Evolutionary conservation across 495 filamentous ascomycete species (phyloP).

Genomic region (Hyaloscypha bicolor): DNA sequence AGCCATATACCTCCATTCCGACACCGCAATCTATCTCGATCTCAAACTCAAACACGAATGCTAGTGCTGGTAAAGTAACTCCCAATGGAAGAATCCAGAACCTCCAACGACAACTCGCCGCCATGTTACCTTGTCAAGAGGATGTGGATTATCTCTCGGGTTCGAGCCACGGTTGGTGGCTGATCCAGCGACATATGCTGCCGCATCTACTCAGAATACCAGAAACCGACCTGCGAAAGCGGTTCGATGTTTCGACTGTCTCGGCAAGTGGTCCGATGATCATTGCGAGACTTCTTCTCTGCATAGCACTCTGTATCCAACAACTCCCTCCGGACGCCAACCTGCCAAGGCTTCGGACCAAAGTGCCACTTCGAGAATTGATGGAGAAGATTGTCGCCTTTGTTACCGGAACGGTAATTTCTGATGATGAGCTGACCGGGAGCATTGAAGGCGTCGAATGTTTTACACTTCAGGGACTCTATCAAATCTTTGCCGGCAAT

Average conservation of each 20-base stretch:
- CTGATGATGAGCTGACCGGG: slow-evolving; percentile 47
- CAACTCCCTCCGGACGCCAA: slow-evolving; percentile 1
- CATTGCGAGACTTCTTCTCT: slow-evolving; percentile 12
- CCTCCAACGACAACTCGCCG: slow-evolving; percentile 1
- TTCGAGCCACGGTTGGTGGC: slow-evolving; percentile 4
- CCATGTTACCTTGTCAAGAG: slow-evolving; percentile 5
- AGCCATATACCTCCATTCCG: neutral
- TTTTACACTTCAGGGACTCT: slow-evolving; percentile 49
- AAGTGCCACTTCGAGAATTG: slow-evolving; percentile 26
- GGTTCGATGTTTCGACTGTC: neutral
- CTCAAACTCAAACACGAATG: neutral
- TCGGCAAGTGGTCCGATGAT: neutral
- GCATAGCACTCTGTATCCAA: slow-evolving; percentile 3
- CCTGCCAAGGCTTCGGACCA: neutral
- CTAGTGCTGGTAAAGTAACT: neutral
- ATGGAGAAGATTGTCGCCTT: slow-evolving; percentile 40
- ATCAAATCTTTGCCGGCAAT: slow-evolving; percentile 49
- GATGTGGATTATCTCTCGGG: slow-evolving; percentile 3
- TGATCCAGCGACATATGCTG: slow-evolving; percentile 3
- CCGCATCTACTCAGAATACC: slow-evolving; percentile 2
- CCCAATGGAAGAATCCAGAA: neutral
- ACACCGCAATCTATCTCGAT: neutral
- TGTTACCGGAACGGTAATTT: slow-evolving; percentile 45
- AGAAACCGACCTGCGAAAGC: slow-evolving; percentile 1
- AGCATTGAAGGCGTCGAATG: slow-evolving; percentile 52